phyloP scores from a whole-genome alignment of 805 yeast genomes.

The Kuraishia molischiana region DNA sequence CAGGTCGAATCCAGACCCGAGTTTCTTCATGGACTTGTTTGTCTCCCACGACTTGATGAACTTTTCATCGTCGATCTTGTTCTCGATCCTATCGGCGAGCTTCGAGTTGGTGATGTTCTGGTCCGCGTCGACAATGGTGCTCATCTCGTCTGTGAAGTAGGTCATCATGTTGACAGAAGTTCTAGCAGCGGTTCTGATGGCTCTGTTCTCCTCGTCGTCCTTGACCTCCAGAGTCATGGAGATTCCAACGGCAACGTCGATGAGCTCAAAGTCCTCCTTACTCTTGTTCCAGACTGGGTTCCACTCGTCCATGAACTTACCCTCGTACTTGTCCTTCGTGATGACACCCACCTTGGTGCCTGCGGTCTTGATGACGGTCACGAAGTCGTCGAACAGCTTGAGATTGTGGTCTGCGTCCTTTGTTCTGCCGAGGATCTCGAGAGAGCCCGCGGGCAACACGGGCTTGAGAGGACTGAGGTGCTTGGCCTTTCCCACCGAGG shows the following conservation, averaged over 20 bases:
- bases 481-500: conserved; percentile 79
- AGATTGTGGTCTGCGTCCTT: conserved; percentile 76
- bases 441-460: conserved; percentile 24
- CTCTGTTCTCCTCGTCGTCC: conserved; percentile 67
- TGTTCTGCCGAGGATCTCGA: conserved; percentile 58
- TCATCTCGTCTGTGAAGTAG: conserved; percentile 80
- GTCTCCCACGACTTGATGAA: conserved; percentile 45
- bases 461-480: conserved; percentile 51
- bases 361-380: conserved; percentile 31
- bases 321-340: conserved; percentile 67
- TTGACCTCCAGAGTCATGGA: conserved; percentile 61
- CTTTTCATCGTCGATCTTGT: conserved; percentile 69
- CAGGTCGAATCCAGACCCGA: conserved; percentile 65
- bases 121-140: conserved; percentile 80
- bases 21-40: conserved; percentile 37
- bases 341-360: conserved; percentile 56
- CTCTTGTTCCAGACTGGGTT: conserved; percentile 26
- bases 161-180: conserved; percentile 75
- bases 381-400: conserved; percentile 49
- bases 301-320: conserved; percentile 86
- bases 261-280: conserved; percentile 28
- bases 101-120: conserved; percentile 61
- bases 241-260: conserved; percentile 44
- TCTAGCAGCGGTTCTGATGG: conserved; percentile 61
- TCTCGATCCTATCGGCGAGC: conserved; percentile 68